Conservation (phyloP, 1,284 basidiomycete species). For the Ceratobasidium sp. region DNA sequence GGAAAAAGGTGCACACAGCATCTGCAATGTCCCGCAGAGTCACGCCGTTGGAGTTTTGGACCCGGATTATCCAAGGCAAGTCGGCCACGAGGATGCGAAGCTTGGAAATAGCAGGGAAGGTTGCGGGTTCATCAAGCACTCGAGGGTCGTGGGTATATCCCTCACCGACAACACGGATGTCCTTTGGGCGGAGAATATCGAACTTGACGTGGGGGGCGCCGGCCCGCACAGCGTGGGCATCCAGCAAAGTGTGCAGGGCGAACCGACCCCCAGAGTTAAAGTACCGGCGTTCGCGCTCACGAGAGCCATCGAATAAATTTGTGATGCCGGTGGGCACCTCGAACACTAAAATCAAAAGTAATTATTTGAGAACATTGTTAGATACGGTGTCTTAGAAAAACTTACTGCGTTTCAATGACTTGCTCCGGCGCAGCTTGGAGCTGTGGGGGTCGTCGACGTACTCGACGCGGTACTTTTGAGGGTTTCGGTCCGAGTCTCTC, state of each 20-base stretch:
- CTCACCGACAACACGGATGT: slow-evolving; percentile 31
- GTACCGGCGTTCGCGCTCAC: slow-evolving; percentile 36
- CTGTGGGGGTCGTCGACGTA: slow-evolving; percentile 14
- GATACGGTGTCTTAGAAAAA: not conserved
- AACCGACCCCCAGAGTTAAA: slow-evolving; percentile 22
- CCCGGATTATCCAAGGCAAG: slow-evolving; percentile 35
- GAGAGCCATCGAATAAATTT: slow-evolving; percentile 11
- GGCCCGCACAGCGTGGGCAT: slow-evolving; percentile 24
- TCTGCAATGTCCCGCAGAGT: slow-evolving; percentile 36
- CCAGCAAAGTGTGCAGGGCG: slow-evolving; percentile 24
- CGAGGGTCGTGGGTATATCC: slow-evolving; percentile 32
- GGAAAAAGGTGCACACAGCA: slow-evolving; percentile 33
- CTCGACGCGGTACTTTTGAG: slow-evolving; percentile 23
- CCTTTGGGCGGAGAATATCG: slow-evolving; percentile 31
- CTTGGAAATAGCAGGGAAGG: slow-evolving; percentile 37
- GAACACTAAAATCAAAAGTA: slow-evolving; percentile 24
- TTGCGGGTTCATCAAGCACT: slow-evolving; percentile 34
- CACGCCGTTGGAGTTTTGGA: slow-evolving; percentile 35
- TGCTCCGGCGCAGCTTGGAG: slow-evolving; percentile 28
- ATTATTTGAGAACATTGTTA: slow-evolving; percentile 7
- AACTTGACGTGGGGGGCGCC: slow-evolving; percentile 30
- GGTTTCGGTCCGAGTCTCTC: slow-evolving; percentile 9
- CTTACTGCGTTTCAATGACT: slow-evolving; percentile 38
- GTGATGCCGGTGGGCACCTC: slow-evolving; percentile 27
- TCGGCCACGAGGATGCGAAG: slow-evolving; percentile 36